Base-by-base conservation (phyloP, 2,329 filamentous ascomycete genomes). In the Byssothecium circinans region DNA sequence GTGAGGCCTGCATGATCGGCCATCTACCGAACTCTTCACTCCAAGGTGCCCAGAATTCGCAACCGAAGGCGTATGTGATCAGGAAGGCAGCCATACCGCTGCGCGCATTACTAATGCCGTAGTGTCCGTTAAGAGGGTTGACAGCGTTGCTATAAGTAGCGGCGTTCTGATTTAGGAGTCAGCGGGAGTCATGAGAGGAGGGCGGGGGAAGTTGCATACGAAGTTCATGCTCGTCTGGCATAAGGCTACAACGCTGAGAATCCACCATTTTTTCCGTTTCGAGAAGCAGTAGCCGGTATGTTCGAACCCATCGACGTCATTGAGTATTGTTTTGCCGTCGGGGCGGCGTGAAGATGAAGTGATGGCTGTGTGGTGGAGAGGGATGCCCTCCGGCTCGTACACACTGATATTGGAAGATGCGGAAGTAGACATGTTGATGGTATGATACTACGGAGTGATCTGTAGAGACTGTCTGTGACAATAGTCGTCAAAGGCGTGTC, bases 21-120 rank as follows among this genome's bases (percentile, higher is more conserved):
- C 83, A 86, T 38, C 88, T 83, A n/a, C 88, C 88, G 48, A 91
- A 76, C 60, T 92, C 88, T 66, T 92, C 88, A 34, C 82, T 86
- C 86, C 88, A 78, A 60, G 5, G 88, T 0, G 88, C 88, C 88
- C 88, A 92, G 0, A 91, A 78, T 68, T 92, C 88, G 66, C 88
- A 92, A 22, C 88, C 88, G 64, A 92, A 90, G 36, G 88, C 88
- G 66, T 92, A 92, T 61, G 65, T 84, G 52, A 91, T 82, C 12
- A 50, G 39, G 41, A 50, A 50, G 3, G 33, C 47, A 2, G 43
- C 39, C 47, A 50, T 50, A 4, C 47, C 47, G 18, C 36, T 29
- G 10, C 47, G 42, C 5, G 42, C 47, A 12, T 22, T 18, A 10
- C 32, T 45, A 11, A 73, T 61, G 2, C 72, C 56, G 58, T 87